These are phyloP conservation scores for Casuarina equisetifolia DNA, from an alignment of 306 rosid species.

Conservation along the genomic window DNA sequence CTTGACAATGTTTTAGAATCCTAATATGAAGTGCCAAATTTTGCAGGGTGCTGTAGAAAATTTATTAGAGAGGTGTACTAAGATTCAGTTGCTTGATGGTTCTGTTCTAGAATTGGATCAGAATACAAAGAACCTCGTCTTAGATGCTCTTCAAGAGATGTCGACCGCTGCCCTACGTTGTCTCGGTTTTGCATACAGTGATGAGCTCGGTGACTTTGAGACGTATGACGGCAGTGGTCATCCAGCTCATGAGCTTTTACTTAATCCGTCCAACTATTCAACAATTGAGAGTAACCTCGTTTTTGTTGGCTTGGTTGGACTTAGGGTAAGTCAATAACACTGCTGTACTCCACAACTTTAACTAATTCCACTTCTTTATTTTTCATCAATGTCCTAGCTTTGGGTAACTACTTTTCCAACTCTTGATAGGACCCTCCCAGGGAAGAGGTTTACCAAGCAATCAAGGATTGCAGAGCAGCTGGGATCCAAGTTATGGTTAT, in stretches of 20 bases:
- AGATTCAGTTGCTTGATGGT: slow-evolving; percentile 73
- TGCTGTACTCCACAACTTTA: slow-evolving; percentile 9
- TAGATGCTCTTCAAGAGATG: slow-evolving; percentile 78
- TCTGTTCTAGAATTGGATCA: slow-evolving; percentile 58
- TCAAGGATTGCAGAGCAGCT: slow-evolving; percentile 90
- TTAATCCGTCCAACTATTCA: slow-evolving; percentile 77
- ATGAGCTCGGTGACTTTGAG: slow-evolving; percentile 51
- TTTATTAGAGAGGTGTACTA: slow-evolving; percentile 75
- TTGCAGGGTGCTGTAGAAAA: slow-evolving; percentile 89
- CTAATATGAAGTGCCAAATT: slow-evolving; percentile 14
- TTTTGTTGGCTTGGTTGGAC: slow-evolving; percentile 85
- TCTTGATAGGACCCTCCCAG: slow-evolving; percentile 84
- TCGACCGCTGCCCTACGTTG: slow-evolving; percentile 83
- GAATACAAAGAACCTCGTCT: slow-evolving; percentile 48
- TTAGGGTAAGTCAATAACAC: slow-evolving; percentile 66
- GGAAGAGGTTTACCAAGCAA: slow-evolving; percentile 79
- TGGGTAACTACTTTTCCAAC: slow-evolving; percentile 23
- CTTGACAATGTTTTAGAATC: not conserved
- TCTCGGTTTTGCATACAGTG: slow-evolving; percentile 95
- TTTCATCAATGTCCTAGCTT: slow-evolving; percentile 21
- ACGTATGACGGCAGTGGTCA: slow-evolving; percentile 70
- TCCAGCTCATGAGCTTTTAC: slow-evolving; percentile 87
- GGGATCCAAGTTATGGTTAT: slow-evolving; percentile 95
- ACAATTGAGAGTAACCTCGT: slow-evolving; percentile 75
- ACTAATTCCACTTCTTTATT: not conserved